Percentiles rank a stretch among this genome's conserved stretches.
phyloP scores from a whole-genome alignment of 768 basidiomycete species.

The Boletus sensibilis region DNA sequence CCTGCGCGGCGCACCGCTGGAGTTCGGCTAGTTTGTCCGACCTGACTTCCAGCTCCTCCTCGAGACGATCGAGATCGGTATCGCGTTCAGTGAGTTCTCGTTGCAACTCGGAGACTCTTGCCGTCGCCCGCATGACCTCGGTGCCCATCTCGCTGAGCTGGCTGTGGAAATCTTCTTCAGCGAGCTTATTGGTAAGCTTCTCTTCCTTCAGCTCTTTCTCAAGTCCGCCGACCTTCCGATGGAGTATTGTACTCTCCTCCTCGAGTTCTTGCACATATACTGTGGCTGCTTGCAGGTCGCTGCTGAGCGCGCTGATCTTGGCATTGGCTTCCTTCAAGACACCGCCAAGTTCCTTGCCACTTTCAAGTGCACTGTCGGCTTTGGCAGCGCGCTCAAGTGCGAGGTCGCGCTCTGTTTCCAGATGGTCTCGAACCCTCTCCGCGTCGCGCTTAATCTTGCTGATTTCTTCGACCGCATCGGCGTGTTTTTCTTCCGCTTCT shows the following conservation, averaged over 20 bases:
- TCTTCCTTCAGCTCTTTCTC: conserved; percentile 59
- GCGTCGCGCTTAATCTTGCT: conserved; percentile 42
- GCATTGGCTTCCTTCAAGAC: conserved; percentile 67
- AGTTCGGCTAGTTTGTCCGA: conserved; percentile 24
- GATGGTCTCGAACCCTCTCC: conserved; percentile 44
- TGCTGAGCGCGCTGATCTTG: conserved; percentile 51
- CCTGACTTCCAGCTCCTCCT: conserved; percentile 45
- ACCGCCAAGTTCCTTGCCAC: conserved; percentile 64
- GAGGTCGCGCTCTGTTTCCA: conserved; percentile 52
- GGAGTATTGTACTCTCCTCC: conserved; percentile 53
- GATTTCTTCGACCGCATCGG: conserved; percentile 41
- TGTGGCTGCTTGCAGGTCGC: conserved; percentile 53
- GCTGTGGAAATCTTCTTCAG: conserved; percentile 39
- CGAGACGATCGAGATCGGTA: conserved; percentile 25
- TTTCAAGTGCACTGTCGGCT: conserved; percentile 63
- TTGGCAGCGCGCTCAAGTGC: conserved; percentile 60
- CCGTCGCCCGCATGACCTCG: conserved; percentile 32
- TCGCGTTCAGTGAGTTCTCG: conserved; percentile 45
- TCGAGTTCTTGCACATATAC: conserved; percentile 60
- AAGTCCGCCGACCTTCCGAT: conserved; percentile 51
- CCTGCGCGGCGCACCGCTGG: conserved; percentile 25
- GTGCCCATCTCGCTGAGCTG: conserved; percentile 32
- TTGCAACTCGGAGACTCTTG: conserved; percentile 43
- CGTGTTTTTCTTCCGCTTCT: conserved; percentile 49
- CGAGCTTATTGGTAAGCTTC: conserved; percentile 39